Conservation (phyloP, 192 early-diverging fungal genomes). For the Geranomyces michiganensis region DNA sequence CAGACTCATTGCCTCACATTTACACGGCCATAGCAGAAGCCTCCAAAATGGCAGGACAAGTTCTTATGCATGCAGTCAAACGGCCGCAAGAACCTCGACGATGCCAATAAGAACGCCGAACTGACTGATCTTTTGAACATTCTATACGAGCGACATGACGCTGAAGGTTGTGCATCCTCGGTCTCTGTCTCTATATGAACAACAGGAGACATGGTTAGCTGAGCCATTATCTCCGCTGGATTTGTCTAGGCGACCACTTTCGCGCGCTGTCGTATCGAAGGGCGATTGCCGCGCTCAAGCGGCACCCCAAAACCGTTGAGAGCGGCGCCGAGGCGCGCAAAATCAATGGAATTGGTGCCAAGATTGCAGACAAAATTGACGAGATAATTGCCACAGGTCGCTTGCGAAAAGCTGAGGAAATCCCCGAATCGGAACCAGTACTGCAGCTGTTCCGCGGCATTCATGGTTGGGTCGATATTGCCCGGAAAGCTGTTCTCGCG, state of each 20-base stretch:
- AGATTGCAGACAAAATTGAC: slow-evolving; percentile 48
- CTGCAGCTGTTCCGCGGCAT: slow-evolving; percentile 46
- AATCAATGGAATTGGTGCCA: slow-evolving; percentile 46
- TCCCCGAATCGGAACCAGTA: slow-evolving; percentile 33
- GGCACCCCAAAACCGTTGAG: slow-evolving; percentile 36
- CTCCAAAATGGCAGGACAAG: background rate
- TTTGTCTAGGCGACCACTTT: slow-evolving; percentile 43
- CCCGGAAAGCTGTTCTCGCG: no score
- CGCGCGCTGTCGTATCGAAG: slow-evolving; percentile 41
- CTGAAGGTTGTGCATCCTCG: no score
- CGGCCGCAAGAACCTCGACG: slow-evolving; percentile 8
- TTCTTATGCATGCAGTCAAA: slow-evolving; percentile 34
- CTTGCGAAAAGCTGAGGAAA: slow-evolving; percentile 42
- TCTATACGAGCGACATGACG: slow-evolving; percentile 42
- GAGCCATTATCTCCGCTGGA: slow-evolving; percentile 10
- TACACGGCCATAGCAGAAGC: background rate
- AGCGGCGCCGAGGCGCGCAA: slow-evolving; percentile 40
- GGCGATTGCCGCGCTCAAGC: slow-evolving; percentile 44
- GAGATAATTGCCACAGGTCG: slow-evolving; percentile 49
- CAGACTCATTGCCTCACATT: background rate
- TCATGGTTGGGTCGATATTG: slow-evolving; percentile 43
- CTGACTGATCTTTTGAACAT: slow-evolving; percentile 33
- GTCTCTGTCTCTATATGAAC: no score
- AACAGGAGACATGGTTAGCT: no score
- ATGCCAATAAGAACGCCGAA: slow-evolving; percentile 26